Percentiles rank a stretch among this genome's conserved stretches.
Evolutionary conservation across 139 green algal species (phyloP).

Genomic region (Volvox africanus): DNA sequence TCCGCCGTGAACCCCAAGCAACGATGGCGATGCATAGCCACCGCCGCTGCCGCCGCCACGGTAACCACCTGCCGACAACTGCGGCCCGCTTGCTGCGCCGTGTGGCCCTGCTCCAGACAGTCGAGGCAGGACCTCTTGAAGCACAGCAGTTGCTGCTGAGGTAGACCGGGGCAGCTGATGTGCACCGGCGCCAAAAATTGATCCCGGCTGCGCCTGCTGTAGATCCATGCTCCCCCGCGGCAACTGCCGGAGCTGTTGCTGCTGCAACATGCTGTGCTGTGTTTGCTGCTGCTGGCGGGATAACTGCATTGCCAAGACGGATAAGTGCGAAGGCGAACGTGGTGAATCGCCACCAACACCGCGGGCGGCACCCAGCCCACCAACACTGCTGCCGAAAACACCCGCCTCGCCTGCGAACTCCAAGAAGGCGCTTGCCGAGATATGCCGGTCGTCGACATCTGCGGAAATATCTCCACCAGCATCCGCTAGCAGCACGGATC

Average conservation of each 20-base stretch:
- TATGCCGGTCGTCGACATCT: background rate
- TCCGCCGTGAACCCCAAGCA: background rate
- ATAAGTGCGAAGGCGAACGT: background rate
- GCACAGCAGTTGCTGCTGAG: background rate
- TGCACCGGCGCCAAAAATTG: background rate
- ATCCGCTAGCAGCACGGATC: background rate
- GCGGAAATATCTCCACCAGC: background rate
- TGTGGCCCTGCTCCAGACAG: background rate
- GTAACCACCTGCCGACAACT: background rate
- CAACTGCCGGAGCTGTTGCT: background rate
- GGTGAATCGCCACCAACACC: background rate
- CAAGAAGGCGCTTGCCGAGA: background rate
- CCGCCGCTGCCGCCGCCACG: background rate
- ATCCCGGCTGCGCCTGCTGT: background rate
- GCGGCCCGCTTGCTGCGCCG: background rate
- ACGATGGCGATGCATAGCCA: background rate
- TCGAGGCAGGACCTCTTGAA: background rate
- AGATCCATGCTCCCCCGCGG: background rate
- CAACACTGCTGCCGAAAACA: background rate
- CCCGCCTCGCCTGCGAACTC: background rate
- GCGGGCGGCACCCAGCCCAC: background rate
- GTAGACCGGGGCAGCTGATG: background rate
- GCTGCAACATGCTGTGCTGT: background rate
- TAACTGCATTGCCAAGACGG: background rate
- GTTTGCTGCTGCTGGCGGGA: background rate